Evolutionary conservation across 108 stramenopile species (phyloP), one percentile per base, ranked within the genome.

Genomic region (Conticribra weissflogii): DNA sequence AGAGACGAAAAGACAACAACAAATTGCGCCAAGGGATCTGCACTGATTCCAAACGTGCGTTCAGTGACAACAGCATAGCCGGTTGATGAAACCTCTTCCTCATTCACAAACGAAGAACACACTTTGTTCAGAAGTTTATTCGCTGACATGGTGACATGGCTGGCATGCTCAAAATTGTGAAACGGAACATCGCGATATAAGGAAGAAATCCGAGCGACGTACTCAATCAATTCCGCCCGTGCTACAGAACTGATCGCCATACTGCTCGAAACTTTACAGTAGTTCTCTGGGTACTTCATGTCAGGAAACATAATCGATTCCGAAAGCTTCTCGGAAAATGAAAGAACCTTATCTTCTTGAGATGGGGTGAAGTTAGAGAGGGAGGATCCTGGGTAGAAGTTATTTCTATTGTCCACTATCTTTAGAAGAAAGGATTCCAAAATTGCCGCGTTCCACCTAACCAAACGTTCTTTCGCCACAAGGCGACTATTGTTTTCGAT

Each of bases 1-100:
- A 87, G 66, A n/a, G 86, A 83, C 3, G 83, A 67, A 24, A 84
- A 72, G 2, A 84, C 76, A 32, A 69, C 30, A 14, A 81, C 83
- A 56, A 87, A 82, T 52, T 83, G 86, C 3, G 83, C 82, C 57
- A 87, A 25, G 3, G 82, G 83, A 66, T 85, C 82, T 12, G 72
- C 80, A 19, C 76, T 83, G 55, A 87, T 81, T 2, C 82, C 81
- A 54, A 76, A 84, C 1, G 83, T 81, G 28, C 79, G 83, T 4
- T 78, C 36, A 70, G 51, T 36, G 22, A 63, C 56, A 30, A 36
- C 31, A 71, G 70, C 54, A 63, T 47, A 41, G 36, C 36, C 36
- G 36, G 12, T 41, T 41, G 36, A 41, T 5, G 8, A 54, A 44
- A 24, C 68, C 28, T 69, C 59, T 9, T 67, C 59, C 15, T 66